Evolutionary conservation across 345 rosid genomes (phyloP), one percentile per base, ranked within the genome.

Genomic region (Lumnitzera littorea): DNA sequence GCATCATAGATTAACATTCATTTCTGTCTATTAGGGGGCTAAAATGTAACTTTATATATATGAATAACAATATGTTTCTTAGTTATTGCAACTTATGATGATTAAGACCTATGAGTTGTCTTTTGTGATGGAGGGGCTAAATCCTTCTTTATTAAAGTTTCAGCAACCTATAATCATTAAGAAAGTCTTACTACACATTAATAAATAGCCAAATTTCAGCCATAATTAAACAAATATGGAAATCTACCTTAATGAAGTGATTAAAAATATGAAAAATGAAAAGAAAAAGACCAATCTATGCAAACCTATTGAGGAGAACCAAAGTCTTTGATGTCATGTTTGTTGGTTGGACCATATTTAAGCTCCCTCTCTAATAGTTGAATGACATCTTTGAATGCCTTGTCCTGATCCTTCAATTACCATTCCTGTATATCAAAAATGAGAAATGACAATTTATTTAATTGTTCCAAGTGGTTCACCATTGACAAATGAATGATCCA

Each of bases 301-400:
- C 29, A 53, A 60, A 91, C 98, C 95, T 87, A 79, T 73, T 89
- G 82, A 0, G 96, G 91, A 51, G 95, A 70, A 12, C 97, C 98
- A 50, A 89, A 81, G 11, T 92, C 98, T 77, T 82, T 81, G 75
- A 89, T 81, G 67, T 77, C 86, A 64, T 71, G 75, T 74, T 89
- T 92, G 74, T 57, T 65, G 13, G 98, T 92, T 0, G 88, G 58
- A 85, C 50, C 72, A 77, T 11, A 64, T 72, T 84, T 12, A 92
- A 84, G 61, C 96, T 85, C 91, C 55, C 84, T 89, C 71, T 92
- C 98, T 69, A 92, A 75, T 11, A 96, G 98, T 78, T 92, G 94
- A 60, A 89, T 89, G 43, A 92, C 94, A 52, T 92, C 96, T 87
- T 92, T 92, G 65, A 82, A 87, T 12, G 85, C 96, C 81, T 85